Conservation (phyloP, 2,329 filamentous ascomycete species). For the Fusarium buxicola region DNA sequence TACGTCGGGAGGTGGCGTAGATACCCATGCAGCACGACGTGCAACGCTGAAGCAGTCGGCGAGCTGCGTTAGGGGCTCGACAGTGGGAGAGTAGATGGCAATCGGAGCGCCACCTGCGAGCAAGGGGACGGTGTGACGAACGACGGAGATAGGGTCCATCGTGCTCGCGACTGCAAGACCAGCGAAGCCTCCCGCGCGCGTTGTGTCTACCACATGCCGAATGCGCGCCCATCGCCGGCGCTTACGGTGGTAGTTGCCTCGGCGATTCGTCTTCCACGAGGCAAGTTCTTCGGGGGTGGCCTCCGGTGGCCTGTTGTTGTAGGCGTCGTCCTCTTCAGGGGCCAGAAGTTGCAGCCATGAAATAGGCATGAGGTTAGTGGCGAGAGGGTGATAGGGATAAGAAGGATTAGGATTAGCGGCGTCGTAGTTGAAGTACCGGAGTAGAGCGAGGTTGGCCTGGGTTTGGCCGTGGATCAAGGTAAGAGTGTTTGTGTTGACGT, state of each 20-base stretch:
- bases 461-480: conserved; percentile 85
- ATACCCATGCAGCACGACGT: conserved; percentile 79
- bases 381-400: conserved; percentile 78
- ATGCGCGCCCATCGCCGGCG: conserved; percentile 82
- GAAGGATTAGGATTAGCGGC: conserved; percentile 69
- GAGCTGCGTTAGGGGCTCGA: conserved; percentile 82
- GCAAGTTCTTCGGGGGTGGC: conserved; percentile 71
- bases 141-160: conserved; percentile 83
- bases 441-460: conserved; percentile 86
- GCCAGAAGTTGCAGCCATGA: conserved; percentile 93
- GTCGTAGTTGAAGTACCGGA: conserved; percentile 93
- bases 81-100: conserved; percentile 83
- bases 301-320: conserved; percentile 71
- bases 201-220: conserved; percentile 77
- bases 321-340: conserved; percentile 79
- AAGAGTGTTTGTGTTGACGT: conserved; percentile 77
- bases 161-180: conserved; percentile 84
- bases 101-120: conserved; percentile 86
- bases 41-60: conserved; percentile 87
- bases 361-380: conserved; percentile 82
- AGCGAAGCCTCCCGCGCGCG: conserved; percentile 81
- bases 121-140: conserved; percentile 81
- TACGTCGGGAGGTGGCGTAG: conserved; percentile 60
- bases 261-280: conserved; percentile 82
- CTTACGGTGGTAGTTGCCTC: conserved; percentile 90